Base-by-base conservation (phyloP, 2,329 filamentous ascomycete species). In the Plectosphaerella cucumerina region DNA sequence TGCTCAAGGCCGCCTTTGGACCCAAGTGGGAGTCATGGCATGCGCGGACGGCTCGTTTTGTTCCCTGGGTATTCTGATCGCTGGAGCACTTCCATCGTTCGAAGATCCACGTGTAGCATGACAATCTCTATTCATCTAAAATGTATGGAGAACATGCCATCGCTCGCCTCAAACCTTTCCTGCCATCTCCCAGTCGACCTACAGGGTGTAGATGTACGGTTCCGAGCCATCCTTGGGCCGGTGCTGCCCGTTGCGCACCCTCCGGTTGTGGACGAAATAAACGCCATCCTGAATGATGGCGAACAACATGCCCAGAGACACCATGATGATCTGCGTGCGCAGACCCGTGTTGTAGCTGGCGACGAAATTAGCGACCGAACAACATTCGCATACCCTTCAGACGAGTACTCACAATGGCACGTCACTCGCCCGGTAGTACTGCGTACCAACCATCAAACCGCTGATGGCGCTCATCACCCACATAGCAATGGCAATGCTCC, bases 381-480 rank as follows among this genome's bases (percentile, higher is more conserved):
- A 22, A n/a, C 23, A 14, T 31, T n/a, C n/a, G n/a, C n/a, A n/a
- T n/a, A n/a, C n/a, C 37, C 12, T 14, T 9, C 4, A 4, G 5
- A 26, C 17, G 18, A 15, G 9, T 20, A 62, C 64, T 57, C 59
- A 69, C 60, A 72, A 70, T 3, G 75, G 71, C 17, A 65, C 59
- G 55, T 77, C 72, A 11, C 64, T 58, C 1, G 59, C 66, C 20
- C 69, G 68, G 49, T 77, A 79, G 35, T 77, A 77, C 54, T 77
- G 75, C 9, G 75, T 72, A 1, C 76, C 76, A 1, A 70, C 72
- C 74, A 79, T 77, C 49, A 79, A 53, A 0, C 76, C 76, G 12
- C 62, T 69, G 8, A 75, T 78, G 3, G 76, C 74, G n/a, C 65
- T 70, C 75, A 78, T 78, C 2, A 79, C 75, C 67, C 67, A 70